Evolutionary conservation across 2,329 filamentous ascomycete genomes (phyloP).

Genomic region (Pseudocercospora musae): DNA sequence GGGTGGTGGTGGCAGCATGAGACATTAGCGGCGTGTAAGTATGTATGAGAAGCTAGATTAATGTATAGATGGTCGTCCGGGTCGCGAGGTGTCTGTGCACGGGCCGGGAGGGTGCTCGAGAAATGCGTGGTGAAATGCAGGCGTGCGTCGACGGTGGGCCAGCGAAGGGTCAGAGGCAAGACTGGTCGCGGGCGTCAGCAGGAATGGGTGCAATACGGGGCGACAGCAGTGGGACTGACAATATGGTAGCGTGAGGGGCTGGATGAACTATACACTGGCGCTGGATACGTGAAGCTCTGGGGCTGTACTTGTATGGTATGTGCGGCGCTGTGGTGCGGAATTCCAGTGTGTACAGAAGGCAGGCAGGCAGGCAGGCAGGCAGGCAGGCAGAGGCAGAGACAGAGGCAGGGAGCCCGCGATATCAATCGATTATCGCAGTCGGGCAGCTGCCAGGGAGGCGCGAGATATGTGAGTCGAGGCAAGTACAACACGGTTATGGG

Average conservation of each 20-base stretch:
- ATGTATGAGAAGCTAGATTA: conserved; percentile 28
- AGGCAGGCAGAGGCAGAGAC: neutral
- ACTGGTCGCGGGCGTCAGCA: conserved; percentile 7
- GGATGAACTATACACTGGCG: neutral
- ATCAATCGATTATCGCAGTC: conserved; percentile 16
- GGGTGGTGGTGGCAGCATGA: conserved; percentile 25
- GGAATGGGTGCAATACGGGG: neutral
- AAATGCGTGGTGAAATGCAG: neutral
- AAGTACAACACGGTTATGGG: conserved; percentile 25
- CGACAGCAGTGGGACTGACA: neutral
- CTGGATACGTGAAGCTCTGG: neutral
- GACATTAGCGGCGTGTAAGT: conserved; percentile 29
- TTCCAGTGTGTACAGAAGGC: conserved; percentile 10
- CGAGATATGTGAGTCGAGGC: conserved; percentile 24
- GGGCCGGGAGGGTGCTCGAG: neutral
- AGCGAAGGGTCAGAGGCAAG: conserved; percentile 2
- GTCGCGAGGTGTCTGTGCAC: conserved; percentile 11
- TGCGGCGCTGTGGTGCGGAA: neutral
- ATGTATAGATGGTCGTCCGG: conserved; percentile 22
- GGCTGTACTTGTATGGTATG: neutral
- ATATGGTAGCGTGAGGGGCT: neutral
- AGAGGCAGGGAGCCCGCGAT: conserved; percentile 9
- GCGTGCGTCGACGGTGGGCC: conserved; percentile 1
- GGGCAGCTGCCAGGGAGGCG: conserved; percentile 19
- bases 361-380: conserved; percentile 1